phyloP scores from a whole-genome alignment of 208 protist species.

The Angomonas ambiguus region DNA sequence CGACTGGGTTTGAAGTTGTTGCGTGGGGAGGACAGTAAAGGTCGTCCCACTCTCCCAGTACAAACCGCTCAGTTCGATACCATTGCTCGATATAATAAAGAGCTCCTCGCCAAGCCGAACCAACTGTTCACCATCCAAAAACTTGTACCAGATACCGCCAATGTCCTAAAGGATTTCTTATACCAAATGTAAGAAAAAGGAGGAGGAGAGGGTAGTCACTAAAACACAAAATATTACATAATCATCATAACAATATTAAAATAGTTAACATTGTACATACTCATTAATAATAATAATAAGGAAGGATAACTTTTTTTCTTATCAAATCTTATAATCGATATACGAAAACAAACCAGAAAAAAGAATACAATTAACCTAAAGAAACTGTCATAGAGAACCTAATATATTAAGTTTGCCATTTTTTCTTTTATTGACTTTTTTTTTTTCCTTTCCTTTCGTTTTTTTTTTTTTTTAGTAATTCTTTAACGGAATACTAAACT shows the following conservation, averaged over 20 bases:
- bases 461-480: background rate
- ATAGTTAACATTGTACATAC: too few relatives aligned
- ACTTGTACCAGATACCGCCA: background rate
- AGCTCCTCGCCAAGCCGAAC: background rate
- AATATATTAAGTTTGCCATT: background rate
- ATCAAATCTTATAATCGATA: background rate
- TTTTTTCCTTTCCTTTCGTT: background rate
- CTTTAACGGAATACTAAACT: background rate
- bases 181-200: background rate
- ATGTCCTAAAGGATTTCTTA: background rate
- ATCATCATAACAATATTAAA: too few relatives aligned
- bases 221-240: too few relatives aligned
- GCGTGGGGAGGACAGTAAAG: background rate
- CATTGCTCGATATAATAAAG: background rate
- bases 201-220: too few relatives aligned
- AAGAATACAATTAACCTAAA: conserved; percentile 1
- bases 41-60: background rate
- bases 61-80: background rate
- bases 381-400: background rate
- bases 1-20: background rate
- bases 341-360: background rate
- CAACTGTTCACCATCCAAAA: background rate
- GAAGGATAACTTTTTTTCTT: background rate
- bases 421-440: conserved; percentile 2
- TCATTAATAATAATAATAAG: background rate